phyloP scores from a whole-genome alignment of 305 asterid genomes.

The Fraxinus sp. region DNA sequence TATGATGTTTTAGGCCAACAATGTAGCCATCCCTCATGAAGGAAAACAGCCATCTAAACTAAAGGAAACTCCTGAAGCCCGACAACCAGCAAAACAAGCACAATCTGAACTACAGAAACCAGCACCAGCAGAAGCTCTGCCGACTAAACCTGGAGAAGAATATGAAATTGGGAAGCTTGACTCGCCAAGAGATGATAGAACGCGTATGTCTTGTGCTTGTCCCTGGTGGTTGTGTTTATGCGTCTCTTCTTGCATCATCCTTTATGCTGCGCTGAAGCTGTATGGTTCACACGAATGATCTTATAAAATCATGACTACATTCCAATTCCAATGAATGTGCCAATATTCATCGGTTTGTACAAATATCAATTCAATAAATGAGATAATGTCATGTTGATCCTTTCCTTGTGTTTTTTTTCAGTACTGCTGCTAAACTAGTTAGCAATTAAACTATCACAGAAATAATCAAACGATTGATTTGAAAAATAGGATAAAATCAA shows the following conservation, averaged over 20 bases:
- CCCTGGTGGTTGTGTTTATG: conserved; percentile 46
- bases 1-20: conserved; percentile 42
- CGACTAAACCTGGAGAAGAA: conserved; percentile 21
- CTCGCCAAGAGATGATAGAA: conserved; percentile 16
- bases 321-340: neutral
- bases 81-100: conserved; percentile 17
- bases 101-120: conserved; percentile 17
- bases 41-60: conserved; percentile 31
- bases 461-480: neutral
- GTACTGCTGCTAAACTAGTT: neutral
- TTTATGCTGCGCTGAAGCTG: conserved; percentile 50
- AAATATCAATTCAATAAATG: conserved; percentile 1
- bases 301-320: neutral
- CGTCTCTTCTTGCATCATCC: conserved; percentile 43
- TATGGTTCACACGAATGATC: conserved; percentile 37
- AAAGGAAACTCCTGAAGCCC: neutral
- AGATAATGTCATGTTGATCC: neutral
- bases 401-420: neutral
- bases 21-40: conserved; percentile 31
- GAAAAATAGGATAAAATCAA: neutral
- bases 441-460: neutral
- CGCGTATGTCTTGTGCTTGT: conserved; percentile 33
- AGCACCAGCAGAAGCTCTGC: conserved; percentile 23
- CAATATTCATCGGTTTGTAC: neutral
- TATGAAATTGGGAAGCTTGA: conserved; percentile 3